Evolutionary conservation across 176 grass and related monocot genomes (phyloP).

Genomic region (Guadua angustifolia): DNA sequence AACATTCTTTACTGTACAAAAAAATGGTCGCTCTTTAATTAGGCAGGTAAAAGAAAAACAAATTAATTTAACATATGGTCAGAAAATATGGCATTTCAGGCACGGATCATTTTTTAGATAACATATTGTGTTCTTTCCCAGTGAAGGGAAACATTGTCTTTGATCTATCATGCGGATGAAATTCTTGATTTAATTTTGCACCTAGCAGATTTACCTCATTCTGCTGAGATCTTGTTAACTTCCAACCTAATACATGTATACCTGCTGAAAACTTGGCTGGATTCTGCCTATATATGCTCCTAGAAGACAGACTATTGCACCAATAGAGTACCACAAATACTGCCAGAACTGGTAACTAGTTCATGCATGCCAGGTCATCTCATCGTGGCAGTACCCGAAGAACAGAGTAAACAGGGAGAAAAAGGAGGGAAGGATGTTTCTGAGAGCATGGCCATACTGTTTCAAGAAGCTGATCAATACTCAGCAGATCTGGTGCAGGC

Average conservation of each 20-base stretch:
- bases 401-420: conserved; percentile 9
- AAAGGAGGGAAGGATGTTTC: not conserved
- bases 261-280: not conserved
- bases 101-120: not conserved
- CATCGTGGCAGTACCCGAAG: conserved; percentile 28
- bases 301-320: conserved; percentile 2
- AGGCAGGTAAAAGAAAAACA: not conserved
- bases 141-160: not conserved
- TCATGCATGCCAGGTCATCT: conserved; percentile 20
- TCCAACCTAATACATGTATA: not conserved
- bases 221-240: not conserved
- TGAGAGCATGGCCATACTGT: conserved; percentile 57
- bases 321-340: not conserved
- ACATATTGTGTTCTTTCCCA: not conserved
- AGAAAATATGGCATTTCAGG: conserved; percentile 15
- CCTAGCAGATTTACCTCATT: not conserved
- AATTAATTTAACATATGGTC: not conserved
- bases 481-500: conserved; percentile 69
- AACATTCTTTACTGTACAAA: not conserved
- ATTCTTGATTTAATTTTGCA: not conserved
- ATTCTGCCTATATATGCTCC: conserved; percentile 31
- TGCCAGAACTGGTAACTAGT: conserved; percentile 15
- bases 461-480: conserved; percentile 86
- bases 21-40: not conserved
- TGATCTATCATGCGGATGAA: not conserved